phyloP scores from a whole-genome alignment of 768 basidiomycete species.

The Imleria badia region DNA sequence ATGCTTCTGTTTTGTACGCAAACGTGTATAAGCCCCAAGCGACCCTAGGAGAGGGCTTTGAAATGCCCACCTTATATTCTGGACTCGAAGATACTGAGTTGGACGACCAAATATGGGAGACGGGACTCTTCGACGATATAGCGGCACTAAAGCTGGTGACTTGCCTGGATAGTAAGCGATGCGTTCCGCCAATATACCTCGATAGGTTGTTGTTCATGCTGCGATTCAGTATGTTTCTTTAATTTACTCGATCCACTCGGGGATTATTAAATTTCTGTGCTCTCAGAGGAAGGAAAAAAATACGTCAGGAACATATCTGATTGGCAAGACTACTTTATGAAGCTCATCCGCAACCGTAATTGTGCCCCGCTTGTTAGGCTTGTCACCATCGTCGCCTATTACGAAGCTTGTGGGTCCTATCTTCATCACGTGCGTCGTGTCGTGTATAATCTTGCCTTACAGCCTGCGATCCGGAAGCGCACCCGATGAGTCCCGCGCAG shows the following conservation, averaged over 20 bases:
- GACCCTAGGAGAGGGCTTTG: slow-evolving; percentile 24
- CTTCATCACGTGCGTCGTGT: too few species aligned
- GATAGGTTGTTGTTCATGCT: slow-evolving; percentile 18
- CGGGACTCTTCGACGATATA: slow-evolving; percentile 17
- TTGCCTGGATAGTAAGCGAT: slow-evolving; percentile 8
- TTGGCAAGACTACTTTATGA: not conserved
- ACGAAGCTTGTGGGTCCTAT: slow-evolving; percentile 16
- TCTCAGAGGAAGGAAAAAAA: slow-evolving; percentile 22
- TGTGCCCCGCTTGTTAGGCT: slow-evolving; percentile 1
- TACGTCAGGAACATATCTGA: not conserved
- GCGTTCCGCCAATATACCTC: slow-evolving; percentile 7
- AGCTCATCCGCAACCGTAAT: not conserved
- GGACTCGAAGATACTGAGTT: slow-evolving; percentile 4
- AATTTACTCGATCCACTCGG: not conserved
- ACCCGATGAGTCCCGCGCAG: not conserved
- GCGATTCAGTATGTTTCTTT: slow-evolving; percentile 17
- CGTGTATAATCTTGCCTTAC: not conserved
- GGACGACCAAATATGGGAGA: slow-evolving; percentile 19
- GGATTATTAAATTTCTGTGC: too few species aligned
- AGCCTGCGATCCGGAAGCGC: slow-evolving; percentile 7
- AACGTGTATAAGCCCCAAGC: slow-evolving; percentile 21
- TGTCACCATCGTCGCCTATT: slow-evolving; percentile 3
- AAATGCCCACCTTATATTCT: slow-evolving; percentile 12
- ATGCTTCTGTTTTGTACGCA: slow-evolving; percentile 23
- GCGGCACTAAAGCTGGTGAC: slow-evolving; percentile 12